Base-by-base conservation (phyloP, 352 stramenopile genomes). In the Globisporangium irregulare region DNA sequence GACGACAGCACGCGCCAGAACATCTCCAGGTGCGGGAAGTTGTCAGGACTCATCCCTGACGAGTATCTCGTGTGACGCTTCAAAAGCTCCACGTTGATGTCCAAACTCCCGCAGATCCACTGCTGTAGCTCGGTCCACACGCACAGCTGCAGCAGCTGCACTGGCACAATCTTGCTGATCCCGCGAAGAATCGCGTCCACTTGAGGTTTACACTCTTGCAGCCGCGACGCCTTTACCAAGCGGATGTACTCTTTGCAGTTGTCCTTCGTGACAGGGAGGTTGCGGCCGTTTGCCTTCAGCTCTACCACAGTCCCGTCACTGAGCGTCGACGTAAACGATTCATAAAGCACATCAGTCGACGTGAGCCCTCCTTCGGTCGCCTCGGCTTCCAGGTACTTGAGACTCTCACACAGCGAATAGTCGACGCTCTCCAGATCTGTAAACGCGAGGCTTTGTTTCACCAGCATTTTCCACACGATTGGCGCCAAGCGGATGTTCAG, bases 21-120 rank as follows among this genome's bases (percentile, higher is more conserved):
- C 67, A 78, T 89, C 25, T 90, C 79, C 41, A 95, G 69, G 51
- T 95, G 87, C 18, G 84, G 82, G 46, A 79, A 89, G 25, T 84
- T 79, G 20, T 91, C 87, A 1, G 79, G 81, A 5, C 73, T 91
- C 83, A 93, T 92, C 3, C 87, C 85, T 0, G 82, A 90, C 4
- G 86, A 87, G 64, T 95, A 95, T 46, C 86, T 73, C 3, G 87
- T 95, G 71, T 95, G 84, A 5, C 87, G 81, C 75, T 92, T 92
- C 1, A 94, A 75, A 58, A 94, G 59, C 24, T 88, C 76, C 1
- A 94, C 64, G 66, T 94, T 78, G 60, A 94, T 89, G 55, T 86
- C 75, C n/a, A 92, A 78, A 34, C 80, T 92, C 29, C 86, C 86
- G 58, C 86, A 90, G 10, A 94, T 79, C 81, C 81, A 92, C 59